These are phyloP conservation scores for Hyaloscypha hepaticicola DNA, from an alignment of 495 filamentous ascomycete genomes.

Conservation along the genomic window DNA sequence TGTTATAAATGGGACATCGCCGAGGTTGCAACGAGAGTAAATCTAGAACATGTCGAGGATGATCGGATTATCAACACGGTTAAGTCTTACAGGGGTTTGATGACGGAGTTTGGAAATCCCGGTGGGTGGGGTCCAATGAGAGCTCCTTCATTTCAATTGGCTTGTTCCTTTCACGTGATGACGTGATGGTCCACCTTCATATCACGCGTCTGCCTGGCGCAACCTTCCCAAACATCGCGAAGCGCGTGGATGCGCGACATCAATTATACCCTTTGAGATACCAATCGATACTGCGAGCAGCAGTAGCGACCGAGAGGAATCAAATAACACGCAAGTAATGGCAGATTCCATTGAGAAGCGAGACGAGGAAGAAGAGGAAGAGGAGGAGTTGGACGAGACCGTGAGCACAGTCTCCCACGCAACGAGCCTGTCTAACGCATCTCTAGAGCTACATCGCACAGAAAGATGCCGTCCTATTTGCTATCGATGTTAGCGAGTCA, in stretches of 20 bases:
- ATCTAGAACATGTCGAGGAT: not conserved
- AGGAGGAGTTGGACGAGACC: conserved; percentile 71
- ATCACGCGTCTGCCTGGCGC: conserved; percentile 20
- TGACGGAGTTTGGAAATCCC: conserved; percentile 1
- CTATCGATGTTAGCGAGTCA: conserved; percentile 87
- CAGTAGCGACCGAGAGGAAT: not conserved
- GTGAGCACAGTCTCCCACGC: conserved; percentile 8
- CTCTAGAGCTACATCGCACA: conserved; percentile 80
- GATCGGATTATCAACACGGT: not conserved
- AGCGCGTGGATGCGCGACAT: not conserved
- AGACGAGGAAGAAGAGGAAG: conserved; percentile 43
- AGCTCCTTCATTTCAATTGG: not conserved
- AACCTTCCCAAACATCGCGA: not conserved
- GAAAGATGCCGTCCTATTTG: conserved; percentile 96
- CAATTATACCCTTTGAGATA: not conserved
- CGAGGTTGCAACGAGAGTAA: conserved; percentile 5
- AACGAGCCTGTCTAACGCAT: not conserved
- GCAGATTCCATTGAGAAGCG: conserved; percentile 21
- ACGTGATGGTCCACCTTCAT: not conserved
- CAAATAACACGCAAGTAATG: conserved; percentile 20
- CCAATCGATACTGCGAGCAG: not conserved
- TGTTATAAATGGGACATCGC: conserved; percentile 15
- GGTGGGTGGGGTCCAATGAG: conserved; percentile 5
- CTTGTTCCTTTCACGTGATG: not conserved
- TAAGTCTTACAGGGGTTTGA: conserved; percentile 1